Evolutionary conservation across 202 grass and related monocot genomes (phyloP).

Genomic region (Zoysia matrella): DNA sequence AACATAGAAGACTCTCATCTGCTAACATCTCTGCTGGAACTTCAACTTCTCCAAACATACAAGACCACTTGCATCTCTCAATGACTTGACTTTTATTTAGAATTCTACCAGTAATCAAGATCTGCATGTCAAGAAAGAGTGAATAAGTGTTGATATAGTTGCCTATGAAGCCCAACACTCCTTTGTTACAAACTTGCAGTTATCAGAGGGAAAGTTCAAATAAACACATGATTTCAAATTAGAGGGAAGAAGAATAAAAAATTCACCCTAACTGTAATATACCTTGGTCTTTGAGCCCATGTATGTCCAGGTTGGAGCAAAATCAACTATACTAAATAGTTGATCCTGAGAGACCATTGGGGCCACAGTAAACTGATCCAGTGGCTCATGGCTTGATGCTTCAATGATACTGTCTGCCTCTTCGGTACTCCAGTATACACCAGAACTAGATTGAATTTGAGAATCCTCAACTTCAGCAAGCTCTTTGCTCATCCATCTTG

Average conservation of each 20-base stretch:
- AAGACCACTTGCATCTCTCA: slow-evolving; percentile 75
- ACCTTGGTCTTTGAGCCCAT: slow-evolving; percentile 68
- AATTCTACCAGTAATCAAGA: slow-evolving; percentile 71
- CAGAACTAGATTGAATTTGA: slow-evolving; percentile 63
- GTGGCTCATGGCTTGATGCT: slow-evolving; percentile 57
- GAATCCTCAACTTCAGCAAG: slow-evolving; percentile 69
- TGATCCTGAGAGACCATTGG: slow-evolving; percentile 81
- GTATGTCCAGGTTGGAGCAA: slow-evolving; percentile 84
- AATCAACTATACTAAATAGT: slow-evolving; percentile 86
- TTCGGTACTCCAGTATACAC: slow-evolving; percentile 62
- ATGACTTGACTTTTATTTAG: slow-evolving; percentile 48
- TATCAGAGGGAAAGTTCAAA: not conserved
- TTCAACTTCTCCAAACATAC: slow-evolving; percentile 97
- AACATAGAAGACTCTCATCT: slow-evolving; percentile 59
- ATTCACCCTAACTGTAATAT: slow-evolving; percentile 1
- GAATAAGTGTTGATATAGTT: slow-evolving; percentile 29
- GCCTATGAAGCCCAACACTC: not conserved
- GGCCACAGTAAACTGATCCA: slow-evolving; percentile 66
- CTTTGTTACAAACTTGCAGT: not conserved
- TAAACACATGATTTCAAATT: not conserved
- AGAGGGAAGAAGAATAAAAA: not conserved
- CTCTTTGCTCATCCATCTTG: slow-evolving; percentile 85
- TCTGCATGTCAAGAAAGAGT: slow-evolving; percentile 42
- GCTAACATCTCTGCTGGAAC: slow-evolving; percentile 70
- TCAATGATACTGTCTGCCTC: slow-evolving; percentile 60